A percentile compares a stretch with the other conserved stretches of the same genome.
Evolutionary conservation across 352 stramenopile species (phyloP).

Genomic region (Paralagenidium karlingii): DNA sequence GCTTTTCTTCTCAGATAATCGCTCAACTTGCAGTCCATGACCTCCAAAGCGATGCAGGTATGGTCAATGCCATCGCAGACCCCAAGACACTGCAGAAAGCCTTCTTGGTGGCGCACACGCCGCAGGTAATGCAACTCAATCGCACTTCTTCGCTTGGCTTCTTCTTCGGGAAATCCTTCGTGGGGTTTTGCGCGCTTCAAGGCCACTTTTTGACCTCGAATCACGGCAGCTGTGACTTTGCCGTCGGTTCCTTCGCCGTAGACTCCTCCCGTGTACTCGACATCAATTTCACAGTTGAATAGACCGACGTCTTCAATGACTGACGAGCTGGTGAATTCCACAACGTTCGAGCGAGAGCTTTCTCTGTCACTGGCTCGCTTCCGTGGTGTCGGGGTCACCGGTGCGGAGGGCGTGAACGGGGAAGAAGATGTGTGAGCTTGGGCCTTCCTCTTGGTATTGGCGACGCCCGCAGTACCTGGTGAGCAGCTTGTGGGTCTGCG

Average conservation of each 20-base stretch:
- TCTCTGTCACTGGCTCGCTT: too few species aligned
- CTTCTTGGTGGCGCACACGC: conserved; percentile 54
- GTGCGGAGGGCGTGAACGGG: too few species aligned
- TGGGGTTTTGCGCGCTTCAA: conserved; percentile 74
- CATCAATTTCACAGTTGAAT: conserved; percentile 73
- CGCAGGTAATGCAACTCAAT: conserved; percentile 73
- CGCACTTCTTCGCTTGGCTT: conserved; percentile 68
- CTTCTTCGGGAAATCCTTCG: conserved; percentile 54
- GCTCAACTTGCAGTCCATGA: conserved; percentile 84
- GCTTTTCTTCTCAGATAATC: conserved; percentile 68
- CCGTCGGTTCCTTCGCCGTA: conserved; percentile 79
- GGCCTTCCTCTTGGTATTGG: too few species aligned
- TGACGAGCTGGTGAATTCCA: conserved; percentile 75
- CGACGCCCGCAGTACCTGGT: too few species aligned
- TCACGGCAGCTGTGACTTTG: conserved; percentile 61
- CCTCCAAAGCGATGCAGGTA: conserved; percentile 74
- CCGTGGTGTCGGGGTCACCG: too few species aligned
- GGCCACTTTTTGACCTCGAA: conserved; percentile 66
- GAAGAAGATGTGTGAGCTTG: too few species aligned
- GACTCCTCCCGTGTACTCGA: conserved; percentile 68
- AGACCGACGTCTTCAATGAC: conserved; percentile 74
- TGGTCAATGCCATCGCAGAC: conserved; percentile 75
- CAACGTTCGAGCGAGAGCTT: too few species aligned
- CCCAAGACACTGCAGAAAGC: conserved; percentile 71
- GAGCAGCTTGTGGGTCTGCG: too few species aligned